Base-by-base conservation (phyloP, 257 asterid species). In the Datura wrightii region DNA sequence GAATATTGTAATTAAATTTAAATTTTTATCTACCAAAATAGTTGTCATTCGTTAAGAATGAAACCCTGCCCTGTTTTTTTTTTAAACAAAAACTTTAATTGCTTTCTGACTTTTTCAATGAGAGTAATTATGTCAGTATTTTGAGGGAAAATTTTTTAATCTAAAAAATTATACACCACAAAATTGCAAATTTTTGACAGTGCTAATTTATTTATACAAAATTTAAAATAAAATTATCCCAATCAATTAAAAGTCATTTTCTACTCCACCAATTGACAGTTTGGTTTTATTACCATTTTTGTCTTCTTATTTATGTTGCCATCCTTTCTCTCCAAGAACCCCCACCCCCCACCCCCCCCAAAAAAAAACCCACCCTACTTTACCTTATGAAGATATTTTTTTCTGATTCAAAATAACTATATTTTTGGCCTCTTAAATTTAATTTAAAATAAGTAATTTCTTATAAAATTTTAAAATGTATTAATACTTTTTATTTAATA, bases 181-280 rank as follows among this genome's bases (percentile, higher is more conserved):
- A 48, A 76, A 19, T 76, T 50, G 62, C 81, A 76, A 76, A 19
- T 48, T 76, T 44, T 24, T 76, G 62, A 76, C 60, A 7, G 62
- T 74, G 81, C 42, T 60, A 74, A 48, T 46, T 48, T 74, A 24
- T n/a, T 66, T 36, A 15, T 66, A 6, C 37, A 13, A 36, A 65
- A 2, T 59, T 24, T 24, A 24, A 39, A 2, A 58, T 56, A 58
- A 72, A 19, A 72, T 74, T 24, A 74, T 44, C 60, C 3, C 60
- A 16, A 48, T 76, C 46, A 76, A 50, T 76, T 31, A 76, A 76
- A 39, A 52, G 62, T 50, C 46, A 76, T 36, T 50, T 76, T 76
- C 62, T 50, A 76, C 24, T 76, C 46, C 62, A 76, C 19, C 62
- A 50, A 50, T 24, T 76, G 62, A 50, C 62, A 50, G 82, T 50